Evolutionary conservation across 257 asterid genomes (phyloP).

Genomic region (Penstemon davidsonii): DNA sequence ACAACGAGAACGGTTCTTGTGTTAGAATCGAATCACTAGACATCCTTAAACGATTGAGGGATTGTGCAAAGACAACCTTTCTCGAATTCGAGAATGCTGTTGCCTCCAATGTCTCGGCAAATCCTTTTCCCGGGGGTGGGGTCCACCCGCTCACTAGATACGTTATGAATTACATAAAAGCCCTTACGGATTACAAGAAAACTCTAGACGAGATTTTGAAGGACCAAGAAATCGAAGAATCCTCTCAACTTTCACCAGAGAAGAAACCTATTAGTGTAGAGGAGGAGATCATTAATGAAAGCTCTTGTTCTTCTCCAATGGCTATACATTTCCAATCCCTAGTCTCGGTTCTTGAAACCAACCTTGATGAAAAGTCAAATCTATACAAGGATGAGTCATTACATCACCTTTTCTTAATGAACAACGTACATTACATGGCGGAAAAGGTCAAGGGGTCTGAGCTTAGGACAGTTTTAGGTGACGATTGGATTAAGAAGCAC

Average conservation of each 20-base stretch:
- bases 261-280: constrained; percentile 52
- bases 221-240: constrained; percentile 44
- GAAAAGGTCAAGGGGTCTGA: constrained; percentile 70
- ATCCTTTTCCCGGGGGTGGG: constrained; percentile 73
- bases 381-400: constrained; percentile 77
- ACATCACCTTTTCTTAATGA: constrained; percentile 78
- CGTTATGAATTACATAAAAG: constrained; percentile 79
- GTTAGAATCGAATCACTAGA: constrained; percentile 61
- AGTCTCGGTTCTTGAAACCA: constrained; percentile 56
- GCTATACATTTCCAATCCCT: constrained; percentile 58
- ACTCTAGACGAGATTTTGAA: constrained; percentile 63
- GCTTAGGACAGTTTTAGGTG: constrained; percentile 65
- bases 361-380: constrained; percentile 69
- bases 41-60: constrained; percentile 59
- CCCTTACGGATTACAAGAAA: constrained; percentile 63
- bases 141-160: constrained; percentile 80
- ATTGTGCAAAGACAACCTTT: constrained; percentile 70
- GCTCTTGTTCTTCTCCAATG: constrained; percentile 44
- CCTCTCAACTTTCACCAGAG: constrained; percentile 44
- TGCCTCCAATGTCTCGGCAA: constrained; percentile 55
- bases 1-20: constrained; percentile 49
- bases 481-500: constrained; percentile 74
- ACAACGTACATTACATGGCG: constrained; percentile 86
- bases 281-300: constrained; percentile 38
- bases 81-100: constrained; percentile 79